phyloP scores from a whole-genome alignment of 2,329 filamentous ascomycete genomes.

The Zopfia rhizophila region DNA sequence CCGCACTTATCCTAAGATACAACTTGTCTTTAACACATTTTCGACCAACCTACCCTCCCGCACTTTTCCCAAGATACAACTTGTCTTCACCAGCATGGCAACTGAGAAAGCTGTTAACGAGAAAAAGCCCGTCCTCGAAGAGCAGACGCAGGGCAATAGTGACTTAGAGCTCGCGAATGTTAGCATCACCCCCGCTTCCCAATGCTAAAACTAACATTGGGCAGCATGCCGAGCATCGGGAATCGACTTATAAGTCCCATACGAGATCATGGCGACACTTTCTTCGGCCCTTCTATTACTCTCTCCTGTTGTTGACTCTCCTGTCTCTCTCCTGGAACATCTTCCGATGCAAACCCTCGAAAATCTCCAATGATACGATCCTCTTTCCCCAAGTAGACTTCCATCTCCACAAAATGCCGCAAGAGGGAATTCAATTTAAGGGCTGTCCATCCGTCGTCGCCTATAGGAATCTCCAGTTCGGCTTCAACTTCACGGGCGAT shows the following conservation, averaged over 20 bases:
- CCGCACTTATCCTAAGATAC: no score
- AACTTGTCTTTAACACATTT: no score
- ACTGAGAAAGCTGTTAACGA: constrained; percentile 1
- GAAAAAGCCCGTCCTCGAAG: neutral
- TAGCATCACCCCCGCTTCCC: constrained; percentile 4
- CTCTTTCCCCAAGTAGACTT: constrained; percentile 5
- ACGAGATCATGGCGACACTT: constrained; percentile 3
- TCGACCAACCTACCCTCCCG: neutral
- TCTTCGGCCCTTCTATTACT: constrained; percentile 1
- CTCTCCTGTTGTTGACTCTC: constrained; percentile 1
- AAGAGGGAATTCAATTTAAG: constrained; percentile 6
- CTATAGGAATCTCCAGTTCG: constrained; percentile 8
- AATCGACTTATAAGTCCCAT: neutral
- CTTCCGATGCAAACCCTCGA: constrained; percentile 1
- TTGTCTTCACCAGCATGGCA: constrained; percentile 2
- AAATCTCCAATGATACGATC: constrained; percentile 1
- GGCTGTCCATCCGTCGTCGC: constrained; percentile 10
- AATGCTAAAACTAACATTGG: constrained; percentile 5
- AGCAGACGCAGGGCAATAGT: neutral
- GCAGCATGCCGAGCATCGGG: constrained; percentile 1
- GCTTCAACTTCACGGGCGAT: constrained; percentile 15
- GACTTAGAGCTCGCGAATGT: constrained; percentile 7
- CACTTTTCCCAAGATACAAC: neutral
- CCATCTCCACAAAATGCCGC: constrained; percentile 4
- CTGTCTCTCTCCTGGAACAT: constrained; percentile 1